Evolutionary conservation across 2,329 filamentous ascomycete genomes (phyloP).

Genomic region (Cryphonectria radicalis): DNA sequence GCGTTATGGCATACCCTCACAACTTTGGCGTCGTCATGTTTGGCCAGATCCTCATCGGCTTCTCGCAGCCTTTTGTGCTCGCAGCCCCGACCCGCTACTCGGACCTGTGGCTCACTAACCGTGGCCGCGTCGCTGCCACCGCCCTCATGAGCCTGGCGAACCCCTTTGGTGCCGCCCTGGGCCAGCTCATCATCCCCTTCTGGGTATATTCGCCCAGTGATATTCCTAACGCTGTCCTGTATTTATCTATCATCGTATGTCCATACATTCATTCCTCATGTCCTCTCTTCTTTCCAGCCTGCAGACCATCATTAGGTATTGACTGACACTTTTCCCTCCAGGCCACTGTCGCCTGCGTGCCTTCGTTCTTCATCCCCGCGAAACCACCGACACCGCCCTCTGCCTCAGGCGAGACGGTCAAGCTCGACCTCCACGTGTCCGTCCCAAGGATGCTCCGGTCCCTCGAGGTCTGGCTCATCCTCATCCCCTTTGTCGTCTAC

Average conservation of each 20-base stretch:
- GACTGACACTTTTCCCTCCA: constrained; percentile 34
- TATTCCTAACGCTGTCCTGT: constrained; percentile 82
- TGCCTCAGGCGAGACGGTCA: constrained; percentile 65
- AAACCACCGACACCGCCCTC: constrained; percentile 77
- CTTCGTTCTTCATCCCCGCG: constrained; percentile 80
- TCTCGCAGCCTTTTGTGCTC: constrained; percentile 91
- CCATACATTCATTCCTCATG: background rate
- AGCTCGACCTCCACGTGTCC: constrained; percentile 56
- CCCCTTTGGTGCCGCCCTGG: constrained; percentile 85
- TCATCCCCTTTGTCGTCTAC: constrained; percentile 81
- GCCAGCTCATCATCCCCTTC: constrained; percentile 82
- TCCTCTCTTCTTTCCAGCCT: background rate
- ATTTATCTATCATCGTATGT: constrained; percentile 79
- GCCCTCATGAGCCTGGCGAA: constrained; percentile 85
- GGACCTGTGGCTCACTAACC: constrained; percentile 90
- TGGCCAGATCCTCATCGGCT: constrained; percentile 86
- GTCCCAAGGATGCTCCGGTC: constrained; percentile 59
- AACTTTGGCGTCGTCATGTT: constrained; percentile 81
- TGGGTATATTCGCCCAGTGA: constrained; percentile 67
- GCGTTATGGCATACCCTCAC: constrained; percentile 60
- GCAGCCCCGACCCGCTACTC: constrained; percentile 89
- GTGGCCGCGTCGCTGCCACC: constrained; percentile 83
- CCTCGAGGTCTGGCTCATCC: constrained; percentile 77
- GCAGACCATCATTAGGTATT: background rate
- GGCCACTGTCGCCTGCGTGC: constrained; percentile 68